Conservation (phyloP, 2,329 filamentous ascomycete species). For the Chaetomiaceae sp. region DNA sequence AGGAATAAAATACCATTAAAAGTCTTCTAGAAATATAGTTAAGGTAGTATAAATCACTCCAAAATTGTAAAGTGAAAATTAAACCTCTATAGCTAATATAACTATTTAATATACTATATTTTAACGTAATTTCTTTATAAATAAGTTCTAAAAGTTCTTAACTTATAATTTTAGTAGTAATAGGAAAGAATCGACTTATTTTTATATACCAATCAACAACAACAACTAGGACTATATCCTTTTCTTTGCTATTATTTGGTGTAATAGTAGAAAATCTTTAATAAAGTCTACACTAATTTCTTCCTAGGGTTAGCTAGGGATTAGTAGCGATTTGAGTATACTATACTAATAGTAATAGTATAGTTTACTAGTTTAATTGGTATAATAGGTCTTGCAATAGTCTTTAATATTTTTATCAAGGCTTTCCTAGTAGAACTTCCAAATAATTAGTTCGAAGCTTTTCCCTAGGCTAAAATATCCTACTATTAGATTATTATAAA, state of each 20-base stretch:
- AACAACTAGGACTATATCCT: background rate
- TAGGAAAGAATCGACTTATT: background rate
- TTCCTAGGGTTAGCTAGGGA: background rate
- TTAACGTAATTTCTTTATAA: background rate
- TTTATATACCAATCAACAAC: background rate
- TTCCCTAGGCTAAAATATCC: background rate
- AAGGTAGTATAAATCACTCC: background rate
- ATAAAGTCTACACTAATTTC: conserved; percentile 1
- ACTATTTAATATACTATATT: background rate
- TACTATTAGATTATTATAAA: background rate
- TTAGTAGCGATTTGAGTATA: background rate
- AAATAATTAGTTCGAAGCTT: background rate
- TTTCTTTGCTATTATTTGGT: background rate
- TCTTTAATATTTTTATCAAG: background rate
- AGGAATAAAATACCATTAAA: background rate
- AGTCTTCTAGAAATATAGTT: background rate
- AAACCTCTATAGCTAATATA: background rate
- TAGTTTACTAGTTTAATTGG: background rate
- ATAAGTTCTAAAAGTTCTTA: background rate
- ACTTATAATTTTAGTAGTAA: background rate
- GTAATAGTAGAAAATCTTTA: background rate
- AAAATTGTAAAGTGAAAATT: background rate
- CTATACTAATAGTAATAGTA: background rate
- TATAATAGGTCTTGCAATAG: background rate
- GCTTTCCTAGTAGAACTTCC: background rate